Base-by-base conservation (phyloP, 768 basidiomycete species). In the Trametes maxima region DNA sequence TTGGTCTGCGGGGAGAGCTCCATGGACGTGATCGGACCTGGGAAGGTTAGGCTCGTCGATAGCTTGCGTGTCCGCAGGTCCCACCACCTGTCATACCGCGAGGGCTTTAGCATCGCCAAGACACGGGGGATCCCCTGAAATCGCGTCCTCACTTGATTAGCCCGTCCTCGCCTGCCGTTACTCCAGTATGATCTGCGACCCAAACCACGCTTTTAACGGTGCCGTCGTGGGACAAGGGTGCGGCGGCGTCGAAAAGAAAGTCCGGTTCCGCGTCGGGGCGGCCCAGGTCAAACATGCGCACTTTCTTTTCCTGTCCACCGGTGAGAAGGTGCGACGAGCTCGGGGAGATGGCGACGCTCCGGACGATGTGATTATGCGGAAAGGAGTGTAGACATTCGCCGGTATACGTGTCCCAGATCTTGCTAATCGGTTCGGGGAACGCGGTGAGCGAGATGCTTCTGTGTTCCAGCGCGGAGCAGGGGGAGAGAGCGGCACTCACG, bases 281-380 rank as follows among this genome's bases (percentile, higher is more conserved):
- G 54, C 79, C 78, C 44, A 99, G 83, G 76, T 98, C 94, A 73
- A 97, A 99, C 71, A 98, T 86, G 65, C 97, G 84, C 52, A 96
- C 90, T 77, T 94, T 96, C 82, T 98, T 98, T 75, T 98, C 97
- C 77, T 98, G 91, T 1, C 96, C 96, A 53, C 95, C 96, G 21
- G 92, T 93, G 60, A 96, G 80, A 60, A 95, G 81, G 73, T 86
- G 88, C 5, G 82, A 79, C 21, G 83, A 75, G 50, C 77, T 76
- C 6, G 91, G 87, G 28, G 93, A 92, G 66, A 97, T 76, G 21
- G 95, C 95, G 55, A 98, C 93, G 48, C 89, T 94, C 67, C 95
- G 91, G 69, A 99, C 97, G 72, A 99, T 99, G 77, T 98, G 97
- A 70, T 95, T 91, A 75, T 99, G 97, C 13, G 94, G 89, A 72